Conservation (phyloP, 257 asterid genomes). For the Solanum raphanifolium region DNA sequence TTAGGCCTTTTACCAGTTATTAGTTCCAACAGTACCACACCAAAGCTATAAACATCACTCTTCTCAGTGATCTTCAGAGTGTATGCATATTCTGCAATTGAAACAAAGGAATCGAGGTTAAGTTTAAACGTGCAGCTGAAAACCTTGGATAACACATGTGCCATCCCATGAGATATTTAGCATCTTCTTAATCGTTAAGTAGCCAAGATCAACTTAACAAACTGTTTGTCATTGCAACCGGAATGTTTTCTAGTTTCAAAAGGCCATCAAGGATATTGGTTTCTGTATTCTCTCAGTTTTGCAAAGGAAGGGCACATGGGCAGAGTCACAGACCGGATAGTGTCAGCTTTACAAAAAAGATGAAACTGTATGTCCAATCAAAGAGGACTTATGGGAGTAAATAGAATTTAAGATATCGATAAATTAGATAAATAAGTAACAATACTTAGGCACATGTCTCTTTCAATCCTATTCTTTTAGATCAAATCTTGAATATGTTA, state of each 20-base stretch:
- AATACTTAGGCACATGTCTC: background rate
- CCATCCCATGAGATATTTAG: background rate
- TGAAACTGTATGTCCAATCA: background rate
- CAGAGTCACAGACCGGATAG: background rate
- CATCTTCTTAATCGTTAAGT: background rate
- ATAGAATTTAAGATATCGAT: background rate
- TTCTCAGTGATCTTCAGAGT: slow-evolving; percentile 64
- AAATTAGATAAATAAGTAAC: background rate
- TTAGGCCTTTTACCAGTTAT: slow-evolving; percentile 55
- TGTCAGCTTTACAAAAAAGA: background rate
- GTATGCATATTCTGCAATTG: slow-evolving; percentile 57
- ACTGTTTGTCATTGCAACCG: background rate
- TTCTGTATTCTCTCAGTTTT: background rate
- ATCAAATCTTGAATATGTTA: background rate
- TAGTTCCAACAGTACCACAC: slow-evolving; percentile 56
- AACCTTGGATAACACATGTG: background rate
- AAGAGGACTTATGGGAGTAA: background rate
- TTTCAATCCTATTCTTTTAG: background rate
- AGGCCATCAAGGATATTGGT: background rate
- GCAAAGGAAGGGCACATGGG: background rate
- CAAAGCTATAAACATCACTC: slow-evolving; percentile 82
- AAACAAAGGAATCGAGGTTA: background rate
- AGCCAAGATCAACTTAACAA: background rate
- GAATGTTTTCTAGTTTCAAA: background rate
- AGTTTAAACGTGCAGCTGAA: background rate